Evolutionary conservation across 345 rosid genomes (phyloP).

Genomic region (Citropsis articulata): DNA sequence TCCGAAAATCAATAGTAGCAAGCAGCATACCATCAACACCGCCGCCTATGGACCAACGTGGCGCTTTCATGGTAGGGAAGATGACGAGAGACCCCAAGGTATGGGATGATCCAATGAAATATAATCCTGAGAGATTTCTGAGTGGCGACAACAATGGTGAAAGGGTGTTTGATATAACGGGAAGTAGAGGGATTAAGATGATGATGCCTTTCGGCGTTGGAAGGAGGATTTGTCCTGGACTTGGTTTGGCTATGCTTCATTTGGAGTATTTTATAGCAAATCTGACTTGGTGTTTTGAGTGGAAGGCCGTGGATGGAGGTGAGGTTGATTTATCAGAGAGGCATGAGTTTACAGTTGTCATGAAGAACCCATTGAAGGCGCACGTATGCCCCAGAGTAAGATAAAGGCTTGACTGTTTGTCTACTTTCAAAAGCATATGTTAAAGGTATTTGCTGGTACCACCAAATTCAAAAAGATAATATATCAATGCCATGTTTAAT

Average conservation of each 20-base stretch:
- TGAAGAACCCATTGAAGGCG: slow-evolving; percentile 4
- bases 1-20: not conserved
- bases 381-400: not conserved
- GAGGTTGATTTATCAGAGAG: not conserved
- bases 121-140: slow-evolving; percentile 18
- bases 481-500: not conserved
- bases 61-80: slow-evolving; percentile 15
- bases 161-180: slow-evolving; percentile 16
- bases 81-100: slow-evolving; percentile 7
- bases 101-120: slow-evolving; percentile 19
- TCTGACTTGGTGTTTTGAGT: not conserved
- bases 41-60: slow-evolving; percentile 3
- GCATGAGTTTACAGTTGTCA: not conserved
- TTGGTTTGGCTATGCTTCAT: not conserved
- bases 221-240: slow-evolving; percentile 19
- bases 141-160: not conserved
- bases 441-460: not conserved
- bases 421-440: not conserved
- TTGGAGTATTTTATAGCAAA: slow-evolving; percentile 11
- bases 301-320: slow-evolving; percentile 9
- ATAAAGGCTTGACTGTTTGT: not conserved
- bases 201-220: slow-evolving; percentile 18
- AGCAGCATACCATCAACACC: not conserved
- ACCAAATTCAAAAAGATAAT: not conserved
- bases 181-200: not conserved